These are phyloP conservation scores for Acacia melanoxylon DNA, from an alignment of 306 rosid genomes.

Conservation along the genomic window DNA sequence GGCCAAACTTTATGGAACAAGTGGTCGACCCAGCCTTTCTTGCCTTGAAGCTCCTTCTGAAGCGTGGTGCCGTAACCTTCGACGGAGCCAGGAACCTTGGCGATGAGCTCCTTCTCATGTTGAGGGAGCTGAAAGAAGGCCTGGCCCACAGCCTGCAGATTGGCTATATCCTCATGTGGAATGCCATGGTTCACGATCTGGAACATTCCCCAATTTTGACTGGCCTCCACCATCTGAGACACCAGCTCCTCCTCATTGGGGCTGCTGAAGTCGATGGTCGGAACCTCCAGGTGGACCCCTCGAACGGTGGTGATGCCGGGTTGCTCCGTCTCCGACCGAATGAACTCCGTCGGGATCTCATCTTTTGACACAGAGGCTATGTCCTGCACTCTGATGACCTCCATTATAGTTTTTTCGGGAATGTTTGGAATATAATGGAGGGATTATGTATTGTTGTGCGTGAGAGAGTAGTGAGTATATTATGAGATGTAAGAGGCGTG, in stretches of 20 bases:
- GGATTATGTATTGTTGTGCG: not conserved
- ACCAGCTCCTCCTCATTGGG: slow-evolving; percentile 36
- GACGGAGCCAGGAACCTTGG: slow-evolving; percentile 39
- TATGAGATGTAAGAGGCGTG: not conserved
- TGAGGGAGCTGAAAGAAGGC: slow-evolving; percentile 59
- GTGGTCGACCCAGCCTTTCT: slow-evolving; percentile 84
- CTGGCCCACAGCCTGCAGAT: slow-evolving; percentile 59
- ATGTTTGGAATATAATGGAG: not conserved
- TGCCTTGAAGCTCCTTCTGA: slow-evolving; percentile 60
- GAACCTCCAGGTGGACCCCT: slow-evolving; percentile 49
- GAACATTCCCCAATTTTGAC: slow-evolving; percentile 68
- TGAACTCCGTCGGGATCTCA: slow-evolving; percentile 46
- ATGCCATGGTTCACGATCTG: slow-evolving; percentile 76
- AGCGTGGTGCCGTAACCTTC: slow-evolving; percentile 74
- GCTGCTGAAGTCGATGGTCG: slow-evolving; percentile 50
- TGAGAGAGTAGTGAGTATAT: not conserved
- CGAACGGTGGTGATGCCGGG: slow-evolving; percentile 72
- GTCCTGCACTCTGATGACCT: slow-evolving; percentile 55
- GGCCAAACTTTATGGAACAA: slow-evolving; percentile 74
- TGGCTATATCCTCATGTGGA: slow-evolving; percentile 48
- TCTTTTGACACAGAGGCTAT: slow-evolving; percentile 42
- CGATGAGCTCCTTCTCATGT: slow-evolving; percentile 60
- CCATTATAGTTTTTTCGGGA: slow-evolving; percentile 23
- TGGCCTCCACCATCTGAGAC: slow-evolving; percentile 40
- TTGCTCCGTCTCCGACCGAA: slow-evolving; percentile 56